Base-by-base conservation (phyloP, 176 grass and related monocot genomes). In the Guadua angustifolia region DNA sequence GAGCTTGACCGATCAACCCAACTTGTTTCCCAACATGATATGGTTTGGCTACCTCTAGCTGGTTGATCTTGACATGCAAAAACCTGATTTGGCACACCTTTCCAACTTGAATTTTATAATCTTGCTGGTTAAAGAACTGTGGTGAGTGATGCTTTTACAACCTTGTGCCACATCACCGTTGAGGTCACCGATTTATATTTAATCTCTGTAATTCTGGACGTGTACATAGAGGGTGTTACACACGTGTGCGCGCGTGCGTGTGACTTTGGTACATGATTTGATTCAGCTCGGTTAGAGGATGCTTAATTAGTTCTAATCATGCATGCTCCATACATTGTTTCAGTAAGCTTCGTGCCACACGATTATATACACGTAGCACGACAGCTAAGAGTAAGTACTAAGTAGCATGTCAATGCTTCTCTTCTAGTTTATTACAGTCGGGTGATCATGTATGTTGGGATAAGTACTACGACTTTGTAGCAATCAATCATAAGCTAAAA, bases 401-500 rank as follows among this genome's bases (percentile, higher is more conserved):
- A 36, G 35, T 4, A 36, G 35, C 4, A 3, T 66, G 65, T 82
- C 83, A 82, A 72, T 70, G 65, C 25, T 16, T 32, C 33, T 76
- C 22, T 61, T 82, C 8, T 90, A 78, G 46, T 86, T 66, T 78
- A 86, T 66, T 73, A 86, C 57, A 4, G 79, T n/a, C 82, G 9
- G 19, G 65, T 82, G 64, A 89, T 40, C 62, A 81, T 43, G 33
- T 61, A 66, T 68, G 77, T 44, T 71, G 71, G 78, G 88, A 86
- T 82, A 86, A 88, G 52, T 77, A 57, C 78, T 26, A 18, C 2
- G 76, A 61, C 70, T 50, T 74, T 49, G 16, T 67, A 74, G 53
- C 47, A 49, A 79, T 89, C 88, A 89, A 82, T 89, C 88, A 72
- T 82, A 66, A 66, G 21, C 57, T 51, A 65, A 18, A 19, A 82